These are phyloP conservation scores for Penicillium sp. DNA, from an alignment of 2,329 filamentous ascomycete genomes.

Conservation along the genomic window DNA sequence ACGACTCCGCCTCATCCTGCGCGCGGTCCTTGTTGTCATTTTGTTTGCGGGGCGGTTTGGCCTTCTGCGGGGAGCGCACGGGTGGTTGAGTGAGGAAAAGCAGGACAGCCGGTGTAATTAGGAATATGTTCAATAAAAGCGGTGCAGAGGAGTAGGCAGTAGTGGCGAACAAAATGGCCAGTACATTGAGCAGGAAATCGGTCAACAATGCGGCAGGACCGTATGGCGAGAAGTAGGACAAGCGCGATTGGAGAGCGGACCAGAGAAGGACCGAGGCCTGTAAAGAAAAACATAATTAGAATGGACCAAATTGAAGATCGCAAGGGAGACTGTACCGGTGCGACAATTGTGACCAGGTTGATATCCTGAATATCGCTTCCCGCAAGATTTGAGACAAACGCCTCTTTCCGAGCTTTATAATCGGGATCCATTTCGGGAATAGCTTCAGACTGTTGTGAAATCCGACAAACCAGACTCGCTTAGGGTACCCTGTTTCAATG, in stretches of 20 bases:
- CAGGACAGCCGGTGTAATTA: conserved; percentile 69
- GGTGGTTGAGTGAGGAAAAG: conserved; percentile 51
- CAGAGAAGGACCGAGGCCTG: conserved; percentile 82
- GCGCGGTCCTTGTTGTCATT: conserved; percentile 21
- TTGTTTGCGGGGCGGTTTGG: conserved; percentile 32
- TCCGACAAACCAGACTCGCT: neutral
- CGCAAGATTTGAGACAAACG: conserved; percentile 87
- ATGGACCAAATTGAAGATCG: neutral
- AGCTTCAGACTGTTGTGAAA: neutral
- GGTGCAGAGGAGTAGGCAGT: conserved; percentile 80
- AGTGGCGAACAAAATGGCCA: conserved; percentile 75
- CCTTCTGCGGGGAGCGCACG: conserved; percentile 32
- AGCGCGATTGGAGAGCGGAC: conserved; percentile 81
- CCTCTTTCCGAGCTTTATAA: conserved; percentile 92
- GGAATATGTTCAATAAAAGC: conserved; percentile 69
- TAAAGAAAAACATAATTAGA: neutral
- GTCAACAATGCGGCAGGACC: conserved; percentile 65
- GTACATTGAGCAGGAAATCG: conserved; percentile 87
- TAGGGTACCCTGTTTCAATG: neutral
- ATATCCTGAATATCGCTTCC: conserved; percentile 84
- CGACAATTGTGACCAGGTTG: conserved; percentile 79
- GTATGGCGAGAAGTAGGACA: conserved; percentile 80
- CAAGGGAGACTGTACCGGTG: conserved; percentile 63
- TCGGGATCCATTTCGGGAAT: conserved; percentile 43
- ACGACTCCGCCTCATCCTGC: conserved; percentile 42